These are phyloP conservation scores for Canna indica DNA, from an alignment of 176 grass and related monocot genomes.

Conservation along the genomic window DNA sequence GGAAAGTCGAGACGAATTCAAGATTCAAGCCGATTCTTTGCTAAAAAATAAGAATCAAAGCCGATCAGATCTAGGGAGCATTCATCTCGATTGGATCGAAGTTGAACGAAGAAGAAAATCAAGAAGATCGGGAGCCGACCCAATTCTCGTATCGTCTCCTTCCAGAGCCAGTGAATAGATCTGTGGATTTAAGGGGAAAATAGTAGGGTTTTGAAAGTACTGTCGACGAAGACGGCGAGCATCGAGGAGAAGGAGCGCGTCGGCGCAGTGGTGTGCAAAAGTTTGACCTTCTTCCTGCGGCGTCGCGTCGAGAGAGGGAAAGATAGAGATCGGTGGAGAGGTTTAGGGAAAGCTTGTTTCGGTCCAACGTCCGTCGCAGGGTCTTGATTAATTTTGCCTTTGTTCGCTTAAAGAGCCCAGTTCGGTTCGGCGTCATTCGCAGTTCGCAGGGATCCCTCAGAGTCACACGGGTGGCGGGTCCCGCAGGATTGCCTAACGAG, in stretches of 20 bases:
- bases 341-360: neutral
- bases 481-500: too few relatives aligned
- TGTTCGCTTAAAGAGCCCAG: too few relatives aligned
- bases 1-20: neutral
- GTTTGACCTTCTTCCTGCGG: too few relatives aligned
- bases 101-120: neutral
- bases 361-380: neutral
- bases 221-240: neutral
- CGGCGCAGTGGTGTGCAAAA: too few relatives aligned
- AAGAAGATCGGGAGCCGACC: neutral
- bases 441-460: too few relatives aligned
- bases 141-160: neutral
- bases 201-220: neutral
- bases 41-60: too few relatives aligned
- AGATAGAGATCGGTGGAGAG: neutral
- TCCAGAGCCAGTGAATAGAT: neutral
- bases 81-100: neutral
- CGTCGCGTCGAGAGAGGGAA: neutral
- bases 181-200: neutral
- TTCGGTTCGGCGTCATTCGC: too few relatives aligned
- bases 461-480: too few relatives aligned
- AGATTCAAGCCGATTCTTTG: neutral
- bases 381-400: too few relatives aligned
- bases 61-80: neutral
- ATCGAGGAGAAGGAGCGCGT: too few relatives aligned